Evolutionary conservation across 139 green algal species (phyloP).

Genomic region (Limnomonas spitsbergensis): DNA sequence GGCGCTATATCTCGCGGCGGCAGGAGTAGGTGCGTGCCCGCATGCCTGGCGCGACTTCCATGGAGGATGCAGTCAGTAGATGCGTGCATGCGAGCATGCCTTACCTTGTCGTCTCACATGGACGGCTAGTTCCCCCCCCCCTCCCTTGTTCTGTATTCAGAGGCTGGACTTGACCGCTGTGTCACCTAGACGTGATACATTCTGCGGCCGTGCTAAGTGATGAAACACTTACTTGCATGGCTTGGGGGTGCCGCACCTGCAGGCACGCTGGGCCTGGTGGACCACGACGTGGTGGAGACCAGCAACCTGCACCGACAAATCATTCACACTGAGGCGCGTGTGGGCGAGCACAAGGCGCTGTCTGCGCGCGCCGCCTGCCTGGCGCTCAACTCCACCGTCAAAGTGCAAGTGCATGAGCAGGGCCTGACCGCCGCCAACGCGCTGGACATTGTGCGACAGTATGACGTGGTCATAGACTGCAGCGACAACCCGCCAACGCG

Average conservation of each 20-base stretch:
- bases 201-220: too few species aligned
- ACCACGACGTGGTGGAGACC: slow-evolving; percentile 80
- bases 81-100: too few species aligned
- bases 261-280: slow-evolving; percentile 74
- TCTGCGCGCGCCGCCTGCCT: slow-evolving; percentile 61
- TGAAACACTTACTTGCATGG: too few species aligned
- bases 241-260: too few species aligned
- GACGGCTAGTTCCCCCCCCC: too few species aligned
- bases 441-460: slow-evolving; percentile 62
- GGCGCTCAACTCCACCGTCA: slow-evolving; percentile 60
- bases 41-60: too few species aligned
- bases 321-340: slow-evolving; percentile 65
- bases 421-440: slow-evolving; percentile 72
- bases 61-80: too few species aligned
- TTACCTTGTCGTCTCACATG: too few species aligned
- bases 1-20: slow-evolving; percentile 79
- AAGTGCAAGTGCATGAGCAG: slow-evolving; percentile 55
- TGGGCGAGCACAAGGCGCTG: slow-evolving; percentile 76
- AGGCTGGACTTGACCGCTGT: too few species aligned
- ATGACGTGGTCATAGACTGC: slow-evolving; percentile 89
- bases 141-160: too few species aligned
- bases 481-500: slow-evolving; percentile 90
- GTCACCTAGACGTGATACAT: too few species aligned
- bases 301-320: slow-evolving; percentile 88
- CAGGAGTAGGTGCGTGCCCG: slow-evolving; percentile 63